Conservation (phyloP, 768 basidiomycete species). For the Pleurotus ostreatus region DNA sequence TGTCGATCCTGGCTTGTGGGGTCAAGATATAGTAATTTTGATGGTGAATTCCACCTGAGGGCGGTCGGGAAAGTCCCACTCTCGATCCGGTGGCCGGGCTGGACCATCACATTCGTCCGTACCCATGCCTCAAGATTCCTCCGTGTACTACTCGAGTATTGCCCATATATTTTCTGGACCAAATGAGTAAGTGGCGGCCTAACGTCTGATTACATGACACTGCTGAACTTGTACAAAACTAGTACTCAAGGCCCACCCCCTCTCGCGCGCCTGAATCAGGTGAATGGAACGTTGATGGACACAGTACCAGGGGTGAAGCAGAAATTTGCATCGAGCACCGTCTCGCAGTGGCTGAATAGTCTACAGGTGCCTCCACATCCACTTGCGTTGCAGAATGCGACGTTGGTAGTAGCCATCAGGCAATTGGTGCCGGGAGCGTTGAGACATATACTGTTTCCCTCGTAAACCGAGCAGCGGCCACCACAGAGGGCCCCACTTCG, state of each 20-base stretch:
- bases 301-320: constrained; percentile 1
- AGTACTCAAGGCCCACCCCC: background rate
- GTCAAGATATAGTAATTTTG: too few species aligned
- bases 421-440: background rate
- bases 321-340: background rate
- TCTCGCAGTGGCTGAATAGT: background rate
- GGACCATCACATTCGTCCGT: too few species aligned
- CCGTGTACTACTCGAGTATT: too few species aligned
- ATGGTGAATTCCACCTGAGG: too few species aligned
- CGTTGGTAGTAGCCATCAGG: background rate
- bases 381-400: background rate
- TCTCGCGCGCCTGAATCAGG: background rate
- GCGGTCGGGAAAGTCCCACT: too few species aligned
- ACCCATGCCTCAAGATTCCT: too few species aligned
- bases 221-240: too few species aligned
- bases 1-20: too few species aligned
- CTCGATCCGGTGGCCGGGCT: too few species aligned
- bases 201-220: too few species aligned
- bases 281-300: background rate
- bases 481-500: background rate
- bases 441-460: background rate
- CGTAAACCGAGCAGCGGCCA: background rate
- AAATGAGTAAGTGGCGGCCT: too few species aligned
- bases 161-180: too few species aligned
- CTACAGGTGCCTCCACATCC: background rate